Evolutionary conservation across 2,329 filamentous ascomycete species (phyloP), one percentile per base, ranked within the genome.

Genomic region (Fusarium coffeatum): DNA sequence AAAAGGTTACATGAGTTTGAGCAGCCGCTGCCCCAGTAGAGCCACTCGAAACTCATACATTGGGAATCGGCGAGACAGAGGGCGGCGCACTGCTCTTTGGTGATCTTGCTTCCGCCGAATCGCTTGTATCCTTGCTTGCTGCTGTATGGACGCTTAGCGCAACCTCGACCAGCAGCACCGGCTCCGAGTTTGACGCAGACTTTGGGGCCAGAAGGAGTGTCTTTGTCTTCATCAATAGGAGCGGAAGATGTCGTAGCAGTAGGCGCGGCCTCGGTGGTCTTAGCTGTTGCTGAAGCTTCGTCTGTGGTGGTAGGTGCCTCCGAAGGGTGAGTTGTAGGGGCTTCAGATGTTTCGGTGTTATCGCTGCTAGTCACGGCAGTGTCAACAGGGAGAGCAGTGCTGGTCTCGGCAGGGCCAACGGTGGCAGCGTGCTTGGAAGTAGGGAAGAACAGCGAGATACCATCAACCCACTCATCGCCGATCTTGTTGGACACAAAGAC

Each of bases 401-500:
- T 68, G 4, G 51, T 55, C 25, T 67, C 42, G n/a, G n/a, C 25
- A 2, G 68, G 57, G 9, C 25, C 49, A 32, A 57, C 20, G 12
- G 66, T 62, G 10, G 61, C 58, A 5, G 55, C 61, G 30, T 56
- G 64, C 40, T 65, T 55, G 11, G 41, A 65, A 2, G 47, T 65
- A 50, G 66, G 66, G 20, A 66, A 74, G 48, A 71, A 50, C 2
- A 74, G 18, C 1, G 72, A 72, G 6, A 74, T 68, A 4, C 40
- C 51, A 7, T 74, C 72, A 25, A 72, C 51, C 46, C 64, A 57
- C 4, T 63, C 61, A 3, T 73, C 68, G 1, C 45, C 66, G 2
- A 73, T 65, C 42, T 70, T 61, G 32, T 74, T 68, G 1, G 72
- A 70, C 13, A 74, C 55, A 42, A 74, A 74, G n/a, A 73, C 70